Evolutionary conservation across 768 basidiomycete genomes (phyloP).

Genomic region (Collybia sordida): DNA sequence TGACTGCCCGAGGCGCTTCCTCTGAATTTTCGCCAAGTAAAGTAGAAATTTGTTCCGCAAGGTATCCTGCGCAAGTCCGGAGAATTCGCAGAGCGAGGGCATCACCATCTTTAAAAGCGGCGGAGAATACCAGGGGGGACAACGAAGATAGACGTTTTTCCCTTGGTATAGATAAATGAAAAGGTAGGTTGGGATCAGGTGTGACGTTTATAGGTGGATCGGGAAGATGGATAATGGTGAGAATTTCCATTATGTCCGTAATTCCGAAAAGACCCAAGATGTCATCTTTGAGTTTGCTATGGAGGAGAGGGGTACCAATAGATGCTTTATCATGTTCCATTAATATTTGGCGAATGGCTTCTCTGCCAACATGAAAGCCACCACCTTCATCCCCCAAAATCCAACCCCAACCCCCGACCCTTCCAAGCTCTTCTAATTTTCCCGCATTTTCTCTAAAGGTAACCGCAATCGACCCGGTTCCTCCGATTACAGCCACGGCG

Average conservation of each 20-base stretch:
- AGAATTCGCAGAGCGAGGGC: slow-evolving; percentile 64
- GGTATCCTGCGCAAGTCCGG: slow-evolving; percentile 44
- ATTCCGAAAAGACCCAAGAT: slow-evolving; percentile 60
- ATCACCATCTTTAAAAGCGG: slow-evolving; percentile 71
- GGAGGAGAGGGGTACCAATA: slow-evolving; percentile 27
- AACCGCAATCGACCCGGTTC: slow-evolving; percentile 79
- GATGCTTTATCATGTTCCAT: slow-evolving; percentile 52
- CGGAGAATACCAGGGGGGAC: slow-evolving; percentile 72
- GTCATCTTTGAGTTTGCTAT: slow-evolving; percentile 41
- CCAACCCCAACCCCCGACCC: slow-evolving; percentile 84
- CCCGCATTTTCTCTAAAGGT: slow-evolving; percentile 50
- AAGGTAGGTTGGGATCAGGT: slow-evolving; percentile 20
- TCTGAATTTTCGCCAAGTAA: slow-evolving; percentile 39
- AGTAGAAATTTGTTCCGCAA: slow-evolving; percentile 59
- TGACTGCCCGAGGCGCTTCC: slow-evolving; percentile 35
- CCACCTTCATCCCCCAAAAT: slow-evolving; percentile 84
- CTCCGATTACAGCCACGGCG: slow-evolving; percentile 74
- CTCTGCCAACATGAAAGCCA: slow-evolving; percentile 77
- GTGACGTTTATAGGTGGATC: slow-evolving; percentile 40
- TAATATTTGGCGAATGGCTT: slow-evolving; percentile 69
- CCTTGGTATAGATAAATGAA: slow-evolving; percentile 36
- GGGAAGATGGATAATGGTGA: slow-evolving; percentile 61
- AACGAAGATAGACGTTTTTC: slow-evolving; percentile 78
- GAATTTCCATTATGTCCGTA: slow-evolving; percentile 57
- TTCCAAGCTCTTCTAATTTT: slow-evolving; percentile 59